Base-by-base conservation (phyloP, 2,329 filamentous ascomycete genomes). In the Ophiostoma ips region DNA sequence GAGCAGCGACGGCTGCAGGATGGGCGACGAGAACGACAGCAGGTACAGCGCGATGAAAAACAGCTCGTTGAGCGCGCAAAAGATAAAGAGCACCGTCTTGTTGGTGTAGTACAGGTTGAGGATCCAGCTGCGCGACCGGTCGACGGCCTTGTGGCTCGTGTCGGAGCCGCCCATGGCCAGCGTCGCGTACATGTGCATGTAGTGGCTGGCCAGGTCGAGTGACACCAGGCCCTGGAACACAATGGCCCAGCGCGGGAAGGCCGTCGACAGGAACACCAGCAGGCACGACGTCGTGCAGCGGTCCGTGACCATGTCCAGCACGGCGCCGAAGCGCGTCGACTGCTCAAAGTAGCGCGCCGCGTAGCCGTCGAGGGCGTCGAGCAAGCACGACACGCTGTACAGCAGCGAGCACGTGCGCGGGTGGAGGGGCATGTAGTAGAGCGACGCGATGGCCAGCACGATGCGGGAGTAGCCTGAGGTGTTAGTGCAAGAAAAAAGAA, bases 11-110 rank as follows among this genome's bases (percentile, higher is more conserved):
- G 92, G 90, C 2, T 87, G 92, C 50, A 96, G 79, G 35, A 81
- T 77, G 2, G 90, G 90, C 51, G 87, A 94, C 52, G 86, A 94
- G 74, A 98, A 98, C 60, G 89, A 95, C 53, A 98, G 83, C 49
- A 98, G 84, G 71, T 98, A 98, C 55, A 98, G 80, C 30, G 87
- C 89, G 63, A 98, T 95, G 75, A 98, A 98, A 76, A 95, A 98
- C 56, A 89, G 70, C 68, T 98, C 92, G 66, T 98, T 98, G 57
- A 94, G 70, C 52, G 79, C 75, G 72, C 92, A 98, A 68, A 87
- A 86, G 55, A 87, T 68, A 70, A 98, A 98, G 38, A 98, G 76
- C 43, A 98, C 89, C 50, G 73, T 84, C 90, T 87, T 94, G 73
- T 94, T 96, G 55, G 87, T 90, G 69, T 98, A 98, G 73, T 98